Evolutionary conservation across 345 rosid species (phyloP), one percentile per base, ranked within the genome.

Genomic region (Camelina sativa): DNA sequence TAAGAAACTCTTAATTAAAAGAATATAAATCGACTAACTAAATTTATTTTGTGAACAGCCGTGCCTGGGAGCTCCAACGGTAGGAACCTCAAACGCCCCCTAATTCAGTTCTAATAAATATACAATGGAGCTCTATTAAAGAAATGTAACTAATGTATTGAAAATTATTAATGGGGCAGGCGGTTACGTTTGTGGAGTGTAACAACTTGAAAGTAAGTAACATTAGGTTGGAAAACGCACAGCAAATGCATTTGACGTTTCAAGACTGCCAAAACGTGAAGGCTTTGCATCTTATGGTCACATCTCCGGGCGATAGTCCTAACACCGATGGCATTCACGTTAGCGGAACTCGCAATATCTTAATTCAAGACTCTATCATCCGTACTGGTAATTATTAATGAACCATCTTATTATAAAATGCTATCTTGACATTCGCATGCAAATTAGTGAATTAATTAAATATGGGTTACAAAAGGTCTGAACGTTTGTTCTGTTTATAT

Each of bases 281-380:
- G 54, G 95, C 85, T 22, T 68, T 72, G 65, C 80, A 85, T 55
- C 86, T 94, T 46, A 25, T 54, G 37, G 85, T 94, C 19, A 78
- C 63, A 8, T 86, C 97, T 19, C 97, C 99, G 0, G 88, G 65
- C 8, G 50, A 84, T 4, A 95, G 99, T 75, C 99, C 97, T 9
- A 95, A 95, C 74, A 94, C 98, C 0, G 98, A 94, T 57, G 98
- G 98, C 0, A 88, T 94, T 71, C 97, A 94, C 65, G 90, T 95
- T 46, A 81, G 84, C 2, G 85, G 71, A 43, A 84, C 97, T 40
- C 79, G 77, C n/a, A 87, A 86, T 75, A 80, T 95, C 69, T 78
- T 78, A 8, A 92, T 95, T 30, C 62, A 61, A 47, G 84, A 88
- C 40, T 84, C 83, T 37, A 69, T 84, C 68, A 86, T 95, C 72